These are phyloP conservation scores for Fusarium goolgardi DNA, from an alignment of 2,329 filamentous ascomycete genomes.

Conservation along the genomic window DNA sequence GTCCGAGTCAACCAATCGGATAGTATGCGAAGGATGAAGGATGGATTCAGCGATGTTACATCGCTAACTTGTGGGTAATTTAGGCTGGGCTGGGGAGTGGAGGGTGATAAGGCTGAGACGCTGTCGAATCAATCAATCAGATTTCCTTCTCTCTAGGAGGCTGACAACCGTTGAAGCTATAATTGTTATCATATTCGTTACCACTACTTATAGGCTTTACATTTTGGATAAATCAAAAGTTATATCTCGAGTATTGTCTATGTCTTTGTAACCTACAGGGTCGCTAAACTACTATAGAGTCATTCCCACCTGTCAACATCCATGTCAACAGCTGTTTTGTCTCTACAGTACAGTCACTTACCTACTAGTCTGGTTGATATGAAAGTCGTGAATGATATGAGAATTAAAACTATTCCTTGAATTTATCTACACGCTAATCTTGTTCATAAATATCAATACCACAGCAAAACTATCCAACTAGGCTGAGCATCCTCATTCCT, in stretches of 20 bases:
- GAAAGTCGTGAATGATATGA: too few relatives aligned
- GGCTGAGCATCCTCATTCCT: neutral
- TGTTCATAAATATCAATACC: neutral
- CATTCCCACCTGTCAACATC: neutral
- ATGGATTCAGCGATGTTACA: neutral
- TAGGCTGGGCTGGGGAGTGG: neutral
- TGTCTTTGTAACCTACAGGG: neutral
- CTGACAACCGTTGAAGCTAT: neutral
- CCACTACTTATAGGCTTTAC: neutral
- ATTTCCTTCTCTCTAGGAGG: neutral
- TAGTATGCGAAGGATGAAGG: neutral
- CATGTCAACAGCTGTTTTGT: neutral
- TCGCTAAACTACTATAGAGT: neutral
- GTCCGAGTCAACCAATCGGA: constrained; percentile 32
- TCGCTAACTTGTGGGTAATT: neutral
- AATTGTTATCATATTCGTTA: neutral
- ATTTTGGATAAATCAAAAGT: too few relatives aligned
- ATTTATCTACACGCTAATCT: neutral
- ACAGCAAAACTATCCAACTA: neutral
- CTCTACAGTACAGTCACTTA: too few relatives aligned
- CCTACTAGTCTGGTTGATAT: too few relatives aligned
- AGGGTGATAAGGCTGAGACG: constrained; percentile 25
- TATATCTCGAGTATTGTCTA: too few relatives aligned
- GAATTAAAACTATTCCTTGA: too few relatives aligned
- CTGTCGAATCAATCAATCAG: neutral